phyloP scores from a whole-genome alignment of 169 alveolate species.

The Fabrea salina region DNA sequence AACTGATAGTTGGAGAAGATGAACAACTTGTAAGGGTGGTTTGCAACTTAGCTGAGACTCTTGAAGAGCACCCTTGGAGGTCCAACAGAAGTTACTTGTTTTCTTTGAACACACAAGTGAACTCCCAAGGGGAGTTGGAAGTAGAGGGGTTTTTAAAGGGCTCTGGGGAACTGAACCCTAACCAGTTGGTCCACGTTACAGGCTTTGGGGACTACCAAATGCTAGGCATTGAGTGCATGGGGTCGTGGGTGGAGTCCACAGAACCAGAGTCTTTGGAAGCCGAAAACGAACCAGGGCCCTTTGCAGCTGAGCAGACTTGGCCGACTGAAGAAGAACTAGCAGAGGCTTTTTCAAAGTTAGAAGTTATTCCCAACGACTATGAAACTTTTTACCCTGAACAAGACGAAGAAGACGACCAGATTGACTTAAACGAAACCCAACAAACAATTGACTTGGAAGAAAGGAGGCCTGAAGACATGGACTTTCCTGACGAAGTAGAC shows the following conservation, averaged over 20 bases:
- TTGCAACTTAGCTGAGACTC: slow-evolving; percentile 4
- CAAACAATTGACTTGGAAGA: slow-evolving; percentile 64
- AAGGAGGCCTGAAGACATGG: slow-evolving; percentile 78
- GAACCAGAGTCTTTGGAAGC: slow-evolving; percentile 38
- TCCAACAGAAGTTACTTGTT: slow-evolving; percentile 64
- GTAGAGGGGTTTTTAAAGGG: slow-evolving; percentile 46
- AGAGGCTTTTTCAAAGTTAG: not conserved
- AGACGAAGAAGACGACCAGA: slow-evolving; percentile 30
- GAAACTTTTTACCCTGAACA: slow-evolving; percentile 1
- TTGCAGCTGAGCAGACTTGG: slow-evolving; percentile 54
- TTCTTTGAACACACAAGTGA: slow-evolving; percentile 49
- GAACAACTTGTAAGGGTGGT: slow-evolving; percentile 51
- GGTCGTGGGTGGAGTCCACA: not conserved
- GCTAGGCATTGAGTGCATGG: slow-evolving; percentile 49
- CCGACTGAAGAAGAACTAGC: slow-evolving; percentile 43
- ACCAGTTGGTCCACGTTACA: slow-evolving; percentile 78
- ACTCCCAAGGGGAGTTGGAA: not conserved
- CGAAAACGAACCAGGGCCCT: slow-evolving; percentile 43
- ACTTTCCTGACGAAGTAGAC: slow-evolving; percentile 92
- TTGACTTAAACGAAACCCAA: slow-evolving; percentile 29
- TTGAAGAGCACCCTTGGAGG: slow-evolving; percentile 41
- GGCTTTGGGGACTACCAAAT: slow-evolving; percentile 78
- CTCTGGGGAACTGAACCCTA: slow-evolving; percentile 52
- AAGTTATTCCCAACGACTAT: slow-evolving; percentile 23
- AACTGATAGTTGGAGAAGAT: slow-evolving; percentile 34